Evolutionary conservation across 495 filamentous ascomycete species (phyloP).

Genomic region (Daldinia vernicosa): DNA sequence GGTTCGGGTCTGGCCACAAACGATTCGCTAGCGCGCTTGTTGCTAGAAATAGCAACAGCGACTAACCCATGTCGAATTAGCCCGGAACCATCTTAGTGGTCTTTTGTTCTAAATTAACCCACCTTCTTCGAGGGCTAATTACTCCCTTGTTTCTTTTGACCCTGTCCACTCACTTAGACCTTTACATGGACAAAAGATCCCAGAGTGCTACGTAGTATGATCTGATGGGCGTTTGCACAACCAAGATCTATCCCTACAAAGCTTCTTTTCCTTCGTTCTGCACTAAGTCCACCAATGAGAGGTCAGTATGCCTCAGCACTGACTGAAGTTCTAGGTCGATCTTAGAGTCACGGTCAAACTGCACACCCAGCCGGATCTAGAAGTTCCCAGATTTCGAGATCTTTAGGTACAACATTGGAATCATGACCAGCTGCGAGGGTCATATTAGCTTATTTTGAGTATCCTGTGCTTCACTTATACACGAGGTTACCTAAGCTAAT

Average conservation of each 20-base stretch:
- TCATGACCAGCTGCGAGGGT: neutral
- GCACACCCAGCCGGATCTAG: constrained; percentile 37
- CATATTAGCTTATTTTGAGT: constrained; percentile 9
- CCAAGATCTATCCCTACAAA: constrained; percentile 35
- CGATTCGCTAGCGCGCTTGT: constrained; percentile 32
- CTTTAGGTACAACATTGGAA: constrained; percentile 3
- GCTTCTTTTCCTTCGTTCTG: constrained; percentile 30
- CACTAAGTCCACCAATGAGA: constrained; percentile 23
- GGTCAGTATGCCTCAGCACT: neutral
- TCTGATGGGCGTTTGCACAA: constrained; percentile 32
- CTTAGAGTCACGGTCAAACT: constrained; percentile 18
- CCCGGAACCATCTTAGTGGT: constrained; percentile 12
- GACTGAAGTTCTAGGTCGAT: constrained; percentile 33
- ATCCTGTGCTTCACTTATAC: constrained; percentile 10
- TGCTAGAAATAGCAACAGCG: constrained; percentile 27
- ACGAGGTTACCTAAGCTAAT: constrained; percentile 5
- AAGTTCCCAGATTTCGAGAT: constrained; percentile 18
- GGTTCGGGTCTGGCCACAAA: neutral
- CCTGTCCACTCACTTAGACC: constrained; percentile 2
- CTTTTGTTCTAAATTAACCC: constrained; percentile 33
- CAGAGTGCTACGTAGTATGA: constrained; percentile 27
- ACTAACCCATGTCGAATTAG: constrained; percentile 28
- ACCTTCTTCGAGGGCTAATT: constrained; percentile 33
- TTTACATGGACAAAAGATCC: neutral
- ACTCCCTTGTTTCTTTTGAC: neutral